Evolutionary conservation across 805 yeast genomes (phyloP).

Genomic region (Saturnispora zaruensis): DNA sequence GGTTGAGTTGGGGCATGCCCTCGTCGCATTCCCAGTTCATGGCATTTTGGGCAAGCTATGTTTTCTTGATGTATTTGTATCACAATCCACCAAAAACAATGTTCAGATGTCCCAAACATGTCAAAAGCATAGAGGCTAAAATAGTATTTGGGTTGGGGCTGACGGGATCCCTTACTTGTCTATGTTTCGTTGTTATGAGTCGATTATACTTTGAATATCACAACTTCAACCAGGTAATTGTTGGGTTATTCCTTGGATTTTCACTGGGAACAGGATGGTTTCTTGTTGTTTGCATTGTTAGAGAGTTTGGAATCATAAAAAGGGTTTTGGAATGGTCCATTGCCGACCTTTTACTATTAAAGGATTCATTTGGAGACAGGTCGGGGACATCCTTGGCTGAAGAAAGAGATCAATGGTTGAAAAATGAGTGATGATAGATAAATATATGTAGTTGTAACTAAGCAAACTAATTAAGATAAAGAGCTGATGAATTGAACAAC

Average conservation of each 20-base stretch:
- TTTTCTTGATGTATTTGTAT: conserved; percentile 40
- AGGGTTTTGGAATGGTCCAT: conserved; percentile 56
- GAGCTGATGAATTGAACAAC: conserved; percentile 13
- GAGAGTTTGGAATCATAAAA: conserved; percentile 62
- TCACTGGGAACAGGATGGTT: conserved; percentile 53
- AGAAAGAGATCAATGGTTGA: conserved; percentile 23
- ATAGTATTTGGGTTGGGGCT: conserved; percentile 13
- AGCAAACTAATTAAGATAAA: not conserved
- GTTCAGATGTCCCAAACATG: not conserved
- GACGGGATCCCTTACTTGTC: not conserved
- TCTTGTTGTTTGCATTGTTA: conserved; percentile 38
- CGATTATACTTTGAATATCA: conserved; percentile 78
- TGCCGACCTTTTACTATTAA: conserved; percentile 41
- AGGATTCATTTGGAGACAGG: conserved; percentile 42
- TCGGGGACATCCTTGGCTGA: conserved; percentile 12
- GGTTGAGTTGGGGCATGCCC: conserved; percentile 83
- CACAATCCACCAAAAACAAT: conserved; percentile 24
- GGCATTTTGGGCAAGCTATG: conserved; percentile 70
- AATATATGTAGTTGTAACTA: not conserved
- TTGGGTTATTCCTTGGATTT: conserved; percentile 61
- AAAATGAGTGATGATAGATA: not conserved
- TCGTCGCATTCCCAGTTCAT: conserved; percentile 94
- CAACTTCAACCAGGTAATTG: conserved; percentile 58
- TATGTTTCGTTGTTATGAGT: conserved; percentile 44
- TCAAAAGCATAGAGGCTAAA: conserved; percentile 18